These are phyloP conservation scores for Plasmodium sp. DNA, from an alignment of 169 alveolate genomes.

Conservation along the genomic window DNA sequence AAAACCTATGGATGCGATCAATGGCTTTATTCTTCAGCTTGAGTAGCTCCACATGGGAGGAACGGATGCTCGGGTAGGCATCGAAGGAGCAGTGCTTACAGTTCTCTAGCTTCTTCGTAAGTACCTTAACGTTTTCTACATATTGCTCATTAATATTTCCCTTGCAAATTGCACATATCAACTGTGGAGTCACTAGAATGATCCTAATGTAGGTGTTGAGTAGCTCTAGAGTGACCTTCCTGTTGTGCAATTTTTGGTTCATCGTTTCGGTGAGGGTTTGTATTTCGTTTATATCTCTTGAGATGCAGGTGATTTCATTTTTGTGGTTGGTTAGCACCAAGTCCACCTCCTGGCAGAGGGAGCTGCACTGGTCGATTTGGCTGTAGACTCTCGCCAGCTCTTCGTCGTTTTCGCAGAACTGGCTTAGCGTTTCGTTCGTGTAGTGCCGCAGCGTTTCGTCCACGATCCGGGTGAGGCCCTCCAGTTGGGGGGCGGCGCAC, in stretches of 20 bases:
- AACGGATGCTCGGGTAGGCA: conserved; percentile 80
- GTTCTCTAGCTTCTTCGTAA: conserved; percentile 75
- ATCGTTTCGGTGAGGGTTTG: conserved; percentile 77
- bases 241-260: conserved; percentile 75
- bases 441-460: conserved; percentile 43
- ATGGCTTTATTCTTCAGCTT: conserved; percentile 39
- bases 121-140: conserved; percentile 52
- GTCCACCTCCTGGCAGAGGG: conserved; percentile 72
- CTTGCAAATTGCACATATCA: conserved; percentile 76
- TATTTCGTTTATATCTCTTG: conserved; percentile 75
- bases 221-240: conserved; percentile 75
- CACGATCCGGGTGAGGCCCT: conserved; percentile 22
- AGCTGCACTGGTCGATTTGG: conserved; percentile 78
- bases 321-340: conserved; percentile 76
- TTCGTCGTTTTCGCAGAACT: conserved; percentile 72
- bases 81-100: conserved; percentile 76
- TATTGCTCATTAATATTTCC: conserved; percentile 77
- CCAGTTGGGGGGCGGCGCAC: neutral
- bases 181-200: conserved; percentile 76
- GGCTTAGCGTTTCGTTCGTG: conserved; percentile 75
- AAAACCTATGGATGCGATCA: conserved; percentile 7
- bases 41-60: conserved; percentile 32
- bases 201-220: conserved; percentile 77
- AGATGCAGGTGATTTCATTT: conserved; percentile 74
- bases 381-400: conserved; percentile 73